Conservation (phyloP, 257 asterid genomes). For the Craterostigma plantagineum region DNA sequence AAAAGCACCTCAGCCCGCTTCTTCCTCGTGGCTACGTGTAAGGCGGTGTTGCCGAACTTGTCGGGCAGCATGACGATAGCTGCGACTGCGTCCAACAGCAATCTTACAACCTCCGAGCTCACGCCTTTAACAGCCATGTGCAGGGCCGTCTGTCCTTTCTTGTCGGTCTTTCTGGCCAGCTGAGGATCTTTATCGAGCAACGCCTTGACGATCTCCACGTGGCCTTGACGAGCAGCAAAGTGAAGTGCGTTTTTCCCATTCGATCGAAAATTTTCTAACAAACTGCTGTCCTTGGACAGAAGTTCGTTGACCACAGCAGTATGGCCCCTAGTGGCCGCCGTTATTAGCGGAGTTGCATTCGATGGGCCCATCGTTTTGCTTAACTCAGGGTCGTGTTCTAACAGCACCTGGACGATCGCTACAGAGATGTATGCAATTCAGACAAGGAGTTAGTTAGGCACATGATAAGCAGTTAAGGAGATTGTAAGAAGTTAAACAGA, state of each 20-base stretch:
- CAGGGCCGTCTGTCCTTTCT: constrained; percentile 43
- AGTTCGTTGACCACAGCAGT: constrained; percentile 34
- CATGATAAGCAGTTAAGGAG: background rate
- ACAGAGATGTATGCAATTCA: constrained; percentile 5
- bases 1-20: constrained; percentile 25
- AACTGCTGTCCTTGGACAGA: constrained; percentile 28
- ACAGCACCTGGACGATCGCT: constrained; percentile 36
- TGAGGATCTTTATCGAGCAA: constrained; percentile 32
- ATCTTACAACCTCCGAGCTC: constrained; percentile 27
- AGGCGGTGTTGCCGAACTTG: constrained; percentile 33
- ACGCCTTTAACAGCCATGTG: constrained; percentile 49
- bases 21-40: constrained; percentile 41
- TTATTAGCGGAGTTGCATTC: constrained; percentile 40
- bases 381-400: constrained; percentile 30
- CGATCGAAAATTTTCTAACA: constrained; percentile 30
- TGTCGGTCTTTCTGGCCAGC: constrained; percentile 32
- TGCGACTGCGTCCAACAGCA: constrained; percentile 29
- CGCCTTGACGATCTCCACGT: constrained; percentile 27
- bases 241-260: constrained; percentile 39
- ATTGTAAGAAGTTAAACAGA: background rate
- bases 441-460: constrained; percentile 1
- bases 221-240: constrained; percentile 40
- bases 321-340: constrained; percentile 42
- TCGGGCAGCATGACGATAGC: constrained; percentile 45
- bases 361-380: constrained; percentile 37